phyloP scores from a whole-genome alignment of 2,329 filamentous ascomycete genomes.

The Thelonectria discophora region DNA sequence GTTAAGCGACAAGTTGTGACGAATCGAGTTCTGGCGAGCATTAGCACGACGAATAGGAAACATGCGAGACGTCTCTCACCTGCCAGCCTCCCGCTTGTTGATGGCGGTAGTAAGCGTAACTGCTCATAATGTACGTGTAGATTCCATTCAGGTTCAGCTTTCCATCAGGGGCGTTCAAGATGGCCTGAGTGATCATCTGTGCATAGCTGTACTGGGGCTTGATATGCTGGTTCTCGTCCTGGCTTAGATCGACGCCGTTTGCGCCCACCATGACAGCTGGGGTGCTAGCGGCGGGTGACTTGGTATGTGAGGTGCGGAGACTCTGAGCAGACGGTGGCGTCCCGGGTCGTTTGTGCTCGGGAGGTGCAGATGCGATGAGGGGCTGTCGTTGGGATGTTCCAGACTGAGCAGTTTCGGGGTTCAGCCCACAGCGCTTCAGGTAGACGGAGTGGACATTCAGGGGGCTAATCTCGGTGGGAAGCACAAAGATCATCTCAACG shows the following conservation, averaged over 20 bases:
- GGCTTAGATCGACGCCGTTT: constrained; percentile 76
- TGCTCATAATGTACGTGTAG: constrained; percentile 89
- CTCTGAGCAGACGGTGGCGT: constrained; percentile 63
- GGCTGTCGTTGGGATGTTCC: constrained; percentile 51
- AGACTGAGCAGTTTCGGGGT: constrained; percentile 43
- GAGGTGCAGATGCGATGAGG: constrained; percentile 67
- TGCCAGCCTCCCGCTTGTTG: constrained; percentile 86
- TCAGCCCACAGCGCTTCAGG: constrained; percentile 71
- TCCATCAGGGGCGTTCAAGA: constrained; percentile 84
- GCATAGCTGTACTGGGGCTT: constrained; percentile 98
- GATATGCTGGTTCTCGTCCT: constrained; percentile 86
- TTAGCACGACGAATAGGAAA: constrained; percentile 25
- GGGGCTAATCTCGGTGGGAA: constrained; percentile 76
- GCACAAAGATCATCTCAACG: constrained; percentile 98
- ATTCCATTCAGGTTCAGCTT: constrained; percentile 93
- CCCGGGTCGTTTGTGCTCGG: constrained; percentile 67
- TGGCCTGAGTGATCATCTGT: constrained; percentile 95
- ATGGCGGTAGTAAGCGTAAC: constrained; percentile 92
- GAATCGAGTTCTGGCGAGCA: constrained; percentile 80
- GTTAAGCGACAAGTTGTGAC: constrained; percentile 94
- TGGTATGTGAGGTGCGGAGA: constrained; percentile 35
- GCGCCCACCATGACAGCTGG: constrained; percentile 51
- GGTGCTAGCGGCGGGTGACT: constrained; percentile 48
- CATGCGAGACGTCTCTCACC: constrained; percentile 57
- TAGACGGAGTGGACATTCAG: constrained; percentile 75